Conservation (phyloP, 2,329 filamentous ascomycete species). For the Penicillium sp. region DNA sequence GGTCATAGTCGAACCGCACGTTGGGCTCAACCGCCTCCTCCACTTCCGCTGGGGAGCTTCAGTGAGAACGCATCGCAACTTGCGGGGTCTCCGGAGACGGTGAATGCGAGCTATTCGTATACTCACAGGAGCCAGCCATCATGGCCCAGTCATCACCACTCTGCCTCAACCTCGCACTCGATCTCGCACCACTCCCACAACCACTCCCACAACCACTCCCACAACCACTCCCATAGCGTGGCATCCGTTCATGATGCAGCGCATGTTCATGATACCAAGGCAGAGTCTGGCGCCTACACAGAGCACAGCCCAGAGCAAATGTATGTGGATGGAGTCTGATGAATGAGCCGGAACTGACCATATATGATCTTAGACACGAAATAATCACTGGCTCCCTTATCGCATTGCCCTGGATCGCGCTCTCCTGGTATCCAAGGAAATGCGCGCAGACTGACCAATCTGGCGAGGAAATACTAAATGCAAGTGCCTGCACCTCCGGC, state of each 20-base stretch:
- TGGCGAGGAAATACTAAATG: conserved; percentile 8
- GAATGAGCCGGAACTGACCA: conserved; percentile 4
- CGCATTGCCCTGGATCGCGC: conserved; percentile 35
- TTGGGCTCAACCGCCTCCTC: conserved; percentile 29
- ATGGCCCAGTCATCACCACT: conserved; percentile 34
- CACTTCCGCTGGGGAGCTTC: conserved; percentile 23
- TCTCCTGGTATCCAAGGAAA: conserved; percentile 37
- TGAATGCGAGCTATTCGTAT: conserved; percentile 21
- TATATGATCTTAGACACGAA: conserved; percentile 40
- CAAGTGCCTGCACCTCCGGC: conserved; percentile 3
- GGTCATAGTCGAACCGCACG: conserved; percentile 37
- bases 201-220: conserved; percentile 29
- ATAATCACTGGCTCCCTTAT: conserved; percentile 50
- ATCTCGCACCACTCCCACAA: conserved; percentile 30
- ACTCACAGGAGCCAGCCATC: conserved; percentile 26
- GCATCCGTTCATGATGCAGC: conserved; percentile 15
- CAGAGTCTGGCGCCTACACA: background rate
- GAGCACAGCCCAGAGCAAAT: conserved; percentile 5
- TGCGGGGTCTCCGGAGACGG: conserved; percentile 11
- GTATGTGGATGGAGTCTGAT: conserved; percentile 12
- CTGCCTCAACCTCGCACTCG: conserved; percentile 40
- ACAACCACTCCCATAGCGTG: conserved; percentile 24
- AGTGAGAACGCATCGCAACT: conserved; percentile 20
- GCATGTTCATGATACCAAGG: conserved; percentile 5
- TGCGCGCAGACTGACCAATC: conserved; percentile 19